Base-by-base conservation (phyloP, 1,284 basidiomycete genomes). In the Baeospora myosura region DNA sequence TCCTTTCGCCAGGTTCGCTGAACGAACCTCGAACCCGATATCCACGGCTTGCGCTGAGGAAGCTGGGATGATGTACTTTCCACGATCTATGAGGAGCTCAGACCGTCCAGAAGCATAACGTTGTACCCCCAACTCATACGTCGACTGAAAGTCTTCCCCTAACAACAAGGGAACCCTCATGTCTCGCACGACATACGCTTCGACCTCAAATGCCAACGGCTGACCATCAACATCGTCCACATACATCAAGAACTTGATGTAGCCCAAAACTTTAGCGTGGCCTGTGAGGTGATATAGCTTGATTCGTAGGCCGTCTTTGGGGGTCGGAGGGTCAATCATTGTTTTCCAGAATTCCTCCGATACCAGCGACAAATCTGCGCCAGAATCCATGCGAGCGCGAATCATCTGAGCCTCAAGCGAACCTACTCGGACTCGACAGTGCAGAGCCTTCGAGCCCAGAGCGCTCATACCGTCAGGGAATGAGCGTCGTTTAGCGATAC, bases 101-200 rank as follows among this genome's bases (percentile, higher is more conserved):
- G 21, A 18, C n/a, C 38, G 23, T 4, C 42, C 38, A 12, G 35
- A 41, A 18, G 50, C 29, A 18, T 36, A 40, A 0, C 49, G 46
- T 0, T n/a, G 11, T 3, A 52, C 41, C 2, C 30, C 22, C 2
- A 57, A 7, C 34, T 53, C 51, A 35, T 57, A 57, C 2, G 44
- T 32, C 3, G 41, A 28, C 7, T 57, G 55, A 47, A 54, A 59
- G 30, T 59, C 58, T 24, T 58, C 53, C 10, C 58, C 58, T 2
- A 60, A 35, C 0, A 60, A 44, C 0, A 59, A 20, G 0, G 51
- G 53, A 0, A 54, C 48, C 0, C 44, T 42, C 58, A 60, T 60
- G 12, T 48, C 46, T 1, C 47, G 38, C 0, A 60, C 57, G 0
- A 60, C 52, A 38, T 61, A 61, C 2, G 54, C 55, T 42, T 61